Evolutionary conservation across 768 basidiomycete genomes (phyloP).

Genomic region (Boletales sp.): DNA sequence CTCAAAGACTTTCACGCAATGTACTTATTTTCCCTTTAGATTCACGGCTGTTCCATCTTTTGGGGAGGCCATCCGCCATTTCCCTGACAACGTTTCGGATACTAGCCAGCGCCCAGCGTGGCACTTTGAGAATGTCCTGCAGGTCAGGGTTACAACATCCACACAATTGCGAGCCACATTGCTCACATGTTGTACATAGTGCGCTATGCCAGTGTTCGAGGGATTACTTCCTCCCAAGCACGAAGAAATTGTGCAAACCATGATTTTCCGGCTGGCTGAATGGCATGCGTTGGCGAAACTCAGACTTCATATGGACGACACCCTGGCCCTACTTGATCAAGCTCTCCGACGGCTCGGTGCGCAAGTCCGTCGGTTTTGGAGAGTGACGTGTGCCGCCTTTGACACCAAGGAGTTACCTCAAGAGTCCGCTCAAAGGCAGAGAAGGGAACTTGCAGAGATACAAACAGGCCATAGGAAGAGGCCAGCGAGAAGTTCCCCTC

Average conservation of each 20-base stretch:
- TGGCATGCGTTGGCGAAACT: slow-evolving; percentile 14
- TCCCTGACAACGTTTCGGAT: slow-evolving; percentile 33
- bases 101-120: slow-evolving; percentile 31
- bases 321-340: background rate
- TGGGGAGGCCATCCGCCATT: slow-evolving; percentile 31
- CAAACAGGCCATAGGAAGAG: background rate
- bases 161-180: background rate
- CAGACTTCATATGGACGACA: background rate
- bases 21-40: background rate
- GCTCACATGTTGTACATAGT: slow-evolving; percentile 15
- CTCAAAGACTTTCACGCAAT: too few species aligned
- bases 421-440: background rate
- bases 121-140: slow-evolving; percentile 11
- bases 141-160: background rate
- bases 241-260: slow-evolving; percentile 15
- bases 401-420: background rate
- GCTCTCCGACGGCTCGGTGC: background rate
- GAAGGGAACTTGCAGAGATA: background rate
- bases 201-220: slow-evolving; percentile 38
- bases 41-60: background rate
- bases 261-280: slow-evolving; percentile 19
- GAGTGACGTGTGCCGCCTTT: background rate
- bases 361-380: background rate
- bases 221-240: slow-evolving; percentile 31
- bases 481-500: background rate